Evolutionary conservation across 2,329 filamentous ascomycete genomes (phyloP), one percentile per base, ranked within the genome.

Genomic region (Fusarium buharicum): DNA sequence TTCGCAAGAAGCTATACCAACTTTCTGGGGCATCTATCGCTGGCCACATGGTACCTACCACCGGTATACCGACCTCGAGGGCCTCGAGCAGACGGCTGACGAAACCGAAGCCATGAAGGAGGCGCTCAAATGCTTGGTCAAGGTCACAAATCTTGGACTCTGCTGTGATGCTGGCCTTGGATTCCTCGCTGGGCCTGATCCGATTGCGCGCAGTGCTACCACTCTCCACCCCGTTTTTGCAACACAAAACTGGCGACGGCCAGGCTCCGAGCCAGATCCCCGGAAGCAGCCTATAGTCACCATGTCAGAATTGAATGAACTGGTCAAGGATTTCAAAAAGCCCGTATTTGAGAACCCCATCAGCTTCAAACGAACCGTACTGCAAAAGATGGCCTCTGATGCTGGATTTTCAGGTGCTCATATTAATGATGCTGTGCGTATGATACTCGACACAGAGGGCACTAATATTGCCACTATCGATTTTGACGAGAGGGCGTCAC

Each of bases 111-210:
- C 81, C 27, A 87, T 90, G 84, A 85, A 81, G 59, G 77, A 80
- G 30, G 86, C 88, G 4, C 81, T 92, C 52, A 78, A 78, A 11
- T 83, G 81, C 48, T 78, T 90, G 2, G 75, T 71, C 2, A 78
- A 80, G 9, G 82, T 88, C 3, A 79, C 78, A 31, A 86, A 90
- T 58, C 79, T 92, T n/a, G 89, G 85, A 0, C 74, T 92, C 4
- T 90, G 86, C 16, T 81, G 90, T 36, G 86, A 90, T 68, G 87
- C 83, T 52, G 88, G 89, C 10, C 78, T 91, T 33, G 89, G 89
- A 11, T 91, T 87, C 80, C 79, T 91, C 11, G 77, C 78, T 41
- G 87, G 88, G 1, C 85, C 87, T 2, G 87, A 90, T 70, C 75
- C 80, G 16, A 81, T 81, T 40, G 76, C 77, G 6, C 76, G 83